Percentiles rank a stretch among this genome's conserved stretches.
These are phyloP conservation scores for Russula foetens DNA, from an alignment of 768 basidiomycete species.

Conservation along the genomic window DNA sequence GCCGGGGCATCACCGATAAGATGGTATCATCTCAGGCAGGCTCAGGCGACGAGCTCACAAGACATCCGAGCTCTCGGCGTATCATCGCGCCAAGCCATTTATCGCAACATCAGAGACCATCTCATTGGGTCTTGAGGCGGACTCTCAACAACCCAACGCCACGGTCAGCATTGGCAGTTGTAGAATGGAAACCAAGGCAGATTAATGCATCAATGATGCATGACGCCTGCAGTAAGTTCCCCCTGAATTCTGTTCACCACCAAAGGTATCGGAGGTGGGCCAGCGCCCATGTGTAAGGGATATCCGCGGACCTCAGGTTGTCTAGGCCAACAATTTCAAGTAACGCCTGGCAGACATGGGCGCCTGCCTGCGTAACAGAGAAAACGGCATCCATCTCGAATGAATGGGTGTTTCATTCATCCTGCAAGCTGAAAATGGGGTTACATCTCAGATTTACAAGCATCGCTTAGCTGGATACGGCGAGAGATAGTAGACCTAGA, in stretches of 20 bases:
- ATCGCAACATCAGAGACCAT: background rate
- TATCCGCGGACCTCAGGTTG: background rate
- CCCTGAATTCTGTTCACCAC: background rate
- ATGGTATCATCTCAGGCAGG: background rate
- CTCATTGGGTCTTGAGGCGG: background rate
- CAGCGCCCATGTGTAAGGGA: background rate
- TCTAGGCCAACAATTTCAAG: background rate
- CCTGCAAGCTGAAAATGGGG: background rate
- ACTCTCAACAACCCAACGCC: background rate
- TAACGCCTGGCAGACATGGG: background rate
- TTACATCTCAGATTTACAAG: background rate
- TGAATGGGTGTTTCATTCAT: background rate
- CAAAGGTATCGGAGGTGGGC: too few relatives aligned
- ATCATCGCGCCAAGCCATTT: background rate
- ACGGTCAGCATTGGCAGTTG: background rate
- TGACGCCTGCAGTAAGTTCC: background rate
- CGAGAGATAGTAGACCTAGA: background rate
- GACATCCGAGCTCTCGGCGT: background rate
- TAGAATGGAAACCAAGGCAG: background rate
- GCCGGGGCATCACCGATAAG: too few relatives aligned
- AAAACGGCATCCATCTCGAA: background rate
- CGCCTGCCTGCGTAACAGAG: too few relatives aligned
- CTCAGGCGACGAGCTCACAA: background rate
- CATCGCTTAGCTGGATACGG: too few relatives aligned
- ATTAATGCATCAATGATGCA: background rate